Conservation (phyloP, 768 basidiomycete genomes). For the Cyathus striatus region DNA sequence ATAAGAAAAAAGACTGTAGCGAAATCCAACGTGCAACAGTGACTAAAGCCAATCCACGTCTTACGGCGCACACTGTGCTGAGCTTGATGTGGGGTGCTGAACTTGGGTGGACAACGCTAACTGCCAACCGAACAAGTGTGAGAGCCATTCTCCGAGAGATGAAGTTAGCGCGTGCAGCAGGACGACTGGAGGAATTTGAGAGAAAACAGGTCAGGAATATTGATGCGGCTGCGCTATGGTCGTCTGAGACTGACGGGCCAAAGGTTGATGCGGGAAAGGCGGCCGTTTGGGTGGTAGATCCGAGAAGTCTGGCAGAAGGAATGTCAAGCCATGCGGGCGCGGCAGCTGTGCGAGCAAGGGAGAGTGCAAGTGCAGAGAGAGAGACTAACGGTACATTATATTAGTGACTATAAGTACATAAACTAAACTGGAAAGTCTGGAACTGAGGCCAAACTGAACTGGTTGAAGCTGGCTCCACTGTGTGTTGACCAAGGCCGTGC, state of each 20-base stretch:
- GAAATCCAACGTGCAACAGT: constrained; percentile 51
- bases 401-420: too few species aligned
- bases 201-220: constrained; percentile 4
- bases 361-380: too few species aligned
- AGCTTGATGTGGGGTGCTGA: constrained; percentile 67
- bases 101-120: constrained; percentile 80
- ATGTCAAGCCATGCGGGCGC: constrained; percentile 23
- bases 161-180: constrained; percentile 30
- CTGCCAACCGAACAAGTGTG: constrained; percentile 78
- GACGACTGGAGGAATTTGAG: constrained; percentile 17
- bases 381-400: too few species aligned
- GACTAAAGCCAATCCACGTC: constrained; percentile 47
- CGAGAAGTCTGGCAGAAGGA: constrained; percentile 71
- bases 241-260: constrained; percentile 12
- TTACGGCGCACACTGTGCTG: constrained; percentile 75
- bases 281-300: constrained; percentile 73
- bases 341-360: too few species aligned
- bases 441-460: too few species aligned
- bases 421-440: too few species aligned
- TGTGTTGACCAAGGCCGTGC: too few species aligned
- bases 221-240: constrained; percentile 9
- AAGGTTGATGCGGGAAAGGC: constrained; percentile 22
- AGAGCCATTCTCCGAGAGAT: constrained; percentile 70
- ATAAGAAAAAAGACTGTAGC: constrained; percentile 12
- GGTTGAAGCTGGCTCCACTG: too few species aligned